Evolutionary conservation across 768 basidiomycete genomes (phyloP).

Genomic region (Strobilomyces echinocephalus): DNA sequence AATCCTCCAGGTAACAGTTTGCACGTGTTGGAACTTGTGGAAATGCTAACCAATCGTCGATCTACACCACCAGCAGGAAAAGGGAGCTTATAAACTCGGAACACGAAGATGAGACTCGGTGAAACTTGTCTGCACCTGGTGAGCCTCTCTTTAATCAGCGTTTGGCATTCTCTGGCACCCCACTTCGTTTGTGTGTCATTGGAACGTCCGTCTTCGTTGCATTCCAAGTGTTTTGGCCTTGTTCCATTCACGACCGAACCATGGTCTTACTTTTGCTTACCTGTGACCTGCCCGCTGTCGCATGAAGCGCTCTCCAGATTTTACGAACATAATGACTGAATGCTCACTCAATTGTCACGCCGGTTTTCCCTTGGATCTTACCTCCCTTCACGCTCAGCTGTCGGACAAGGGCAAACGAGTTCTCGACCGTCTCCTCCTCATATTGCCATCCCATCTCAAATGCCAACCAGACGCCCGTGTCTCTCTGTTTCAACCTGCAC

Average conservation of each 20-base stretch:
- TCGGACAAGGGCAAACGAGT: constrained; percentile 6
- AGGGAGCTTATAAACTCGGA: background rate
- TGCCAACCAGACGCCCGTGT: background rate
- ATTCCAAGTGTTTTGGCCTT: background rate
- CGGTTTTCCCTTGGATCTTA: background rate
- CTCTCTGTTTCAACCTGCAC: constrained; percentile 8
- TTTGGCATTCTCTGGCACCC: background rate
- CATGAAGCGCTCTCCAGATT: constrained; percentile 13
- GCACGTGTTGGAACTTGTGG: background rate
- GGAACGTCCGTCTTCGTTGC: background rate
- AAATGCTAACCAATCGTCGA: background rate
- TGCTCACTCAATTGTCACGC: constrained; percentile 4
- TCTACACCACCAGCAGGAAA: background rate
- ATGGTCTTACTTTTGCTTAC: constrained; percentile 3
- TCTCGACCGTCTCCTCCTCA: constrained; percentile 12
- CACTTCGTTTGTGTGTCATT: background rate
- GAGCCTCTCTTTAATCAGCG: constrained; percentile 3
- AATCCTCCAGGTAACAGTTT: constrained; percentile 1
- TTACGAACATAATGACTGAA: constrained; percentile 21
- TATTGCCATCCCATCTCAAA: constrained; percentile 13
- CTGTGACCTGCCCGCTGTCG: background rate
- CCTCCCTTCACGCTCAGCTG: constrained; percentile 2
- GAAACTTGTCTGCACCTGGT: constrained; percentile 10
- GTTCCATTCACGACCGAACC: constrained; percentile 5
- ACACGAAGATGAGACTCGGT: constrained; percentile 7